Evolutionary conservation across 495 filamentous ascomycete species (phyloP), one percentile per base, ranked within the genome.

Genomic region (Astrothelium macrocarpum): DNA sequence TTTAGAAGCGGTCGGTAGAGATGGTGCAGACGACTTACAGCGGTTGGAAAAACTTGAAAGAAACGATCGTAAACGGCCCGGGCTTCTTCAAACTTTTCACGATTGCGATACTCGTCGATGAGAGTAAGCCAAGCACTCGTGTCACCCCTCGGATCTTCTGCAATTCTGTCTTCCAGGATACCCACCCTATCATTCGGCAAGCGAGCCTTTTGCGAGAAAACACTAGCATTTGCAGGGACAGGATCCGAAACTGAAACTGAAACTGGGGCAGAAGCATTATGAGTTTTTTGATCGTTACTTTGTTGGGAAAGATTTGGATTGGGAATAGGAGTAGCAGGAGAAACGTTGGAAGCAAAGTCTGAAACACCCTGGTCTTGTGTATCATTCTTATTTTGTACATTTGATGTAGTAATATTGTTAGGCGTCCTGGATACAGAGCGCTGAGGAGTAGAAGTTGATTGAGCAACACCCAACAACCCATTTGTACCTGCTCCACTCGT

Each of bases 61-160:
- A 97, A 96, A 43, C 88, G 82, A 61, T 96, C 89, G 70, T 92
- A 97, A 23, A 86, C 84, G 61, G 81, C 81, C 61, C 94, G 87
- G 23, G 87, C 85, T 67, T 91, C 89, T 62, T 93, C 88, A 61
- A 91, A 74, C 73, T 92, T 91, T 72, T 86, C 85, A 68, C 89
- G 89, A 70, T 83, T 82, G 67, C 85, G 86, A 72, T 96, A 87
- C 75, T 97, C 92, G 65, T 81, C 81, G 73, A 98, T 91, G 70
- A 98, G 79, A 63, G 81, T 81, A 68, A 92, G 75, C 94, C 94
- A 98, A 18, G 93, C 90, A 59, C 91, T 85, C 67, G 93, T 80
- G 70, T 97, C 94, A 65, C 92, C 94, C 64, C 87, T 85, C 31
- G 95, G 90, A 72, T 97, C 94, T 67, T 97, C 90, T 64, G 84